Conservation (phyloP, 345 rosid genomes). For the Pistacia vera region DNA sequence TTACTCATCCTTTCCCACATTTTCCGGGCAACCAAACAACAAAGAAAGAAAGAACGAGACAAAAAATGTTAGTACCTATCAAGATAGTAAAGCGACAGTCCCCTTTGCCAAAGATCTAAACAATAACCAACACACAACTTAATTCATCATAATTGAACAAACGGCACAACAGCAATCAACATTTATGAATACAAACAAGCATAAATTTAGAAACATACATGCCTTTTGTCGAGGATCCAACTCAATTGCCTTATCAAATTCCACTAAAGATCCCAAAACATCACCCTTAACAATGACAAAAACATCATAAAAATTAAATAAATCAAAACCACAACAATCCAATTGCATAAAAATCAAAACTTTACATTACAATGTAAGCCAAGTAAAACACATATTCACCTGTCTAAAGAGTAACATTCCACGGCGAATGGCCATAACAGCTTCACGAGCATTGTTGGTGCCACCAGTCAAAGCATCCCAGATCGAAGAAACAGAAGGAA, state of each 20-base stretch:
- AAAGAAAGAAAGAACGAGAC: neutral
- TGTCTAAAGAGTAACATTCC: constrained; percentile 87
- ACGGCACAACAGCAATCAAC: neutral
- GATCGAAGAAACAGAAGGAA: constrained; percentile 75
- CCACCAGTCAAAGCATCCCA: constrained; percentile 91
- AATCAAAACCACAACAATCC: neutral
- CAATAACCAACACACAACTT: neutral
- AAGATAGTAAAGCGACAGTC: constrained; percentile 58
- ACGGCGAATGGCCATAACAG: constrained; percentile 55
- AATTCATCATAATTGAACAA: neutral
- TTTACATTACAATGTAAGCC: neutral
- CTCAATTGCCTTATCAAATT: constrained; percentile 79
- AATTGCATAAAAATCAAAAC: neutral
- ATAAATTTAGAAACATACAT: constrained; percentile 47
- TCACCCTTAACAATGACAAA: constrained; percentile 60
- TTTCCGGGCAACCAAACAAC: neutral
- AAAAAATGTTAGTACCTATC: constrained; percentile 38
- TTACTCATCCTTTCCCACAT: neutral
- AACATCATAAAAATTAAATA: constrained; percentile 8
- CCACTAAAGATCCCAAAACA: constrained; percentile 66
- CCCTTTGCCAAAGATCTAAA: constrained; percentile 66
- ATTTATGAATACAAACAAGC: neutral
- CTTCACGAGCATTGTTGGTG: constrained; percentile 56
- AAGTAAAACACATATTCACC: constrained; percentile 32
- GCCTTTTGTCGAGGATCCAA: constrained; percentile 82